A percentile compares a stretch with the other conserved stretches of the same genome.
Conservation (phyloP, 192 early-diverging fungal species). For the Coemansia sp. region DNA sequence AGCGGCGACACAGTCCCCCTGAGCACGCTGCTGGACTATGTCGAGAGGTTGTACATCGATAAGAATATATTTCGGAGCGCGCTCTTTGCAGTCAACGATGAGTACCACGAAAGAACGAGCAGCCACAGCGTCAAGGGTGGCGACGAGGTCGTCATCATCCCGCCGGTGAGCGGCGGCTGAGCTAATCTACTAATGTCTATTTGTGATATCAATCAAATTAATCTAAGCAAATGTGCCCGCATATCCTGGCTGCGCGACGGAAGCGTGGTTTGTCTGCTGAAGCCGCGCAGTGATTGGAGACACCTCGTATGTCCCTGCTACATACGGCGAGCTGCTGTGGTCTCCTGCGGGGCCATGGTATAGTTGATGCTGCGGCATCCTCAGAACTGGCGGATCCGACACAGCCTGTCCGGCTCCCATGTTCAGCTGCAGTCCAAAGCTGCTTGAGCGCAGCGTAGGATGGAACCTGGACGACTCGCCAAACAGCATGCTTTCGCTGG, state of each 20-base stretch:
- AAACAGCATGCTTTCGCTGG: not conserved
- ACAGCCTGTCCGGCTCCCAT: not conserved
- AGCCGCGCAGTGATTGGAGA: not conserved
- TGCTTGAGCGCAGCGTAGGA: constrained; percentile 16
- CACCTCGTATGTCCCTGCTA: not conserved
- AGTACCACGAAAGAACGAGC: constrained; percentile 11
- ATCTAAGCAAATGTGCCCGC: not conserved
- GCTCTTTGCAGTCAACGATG: constrained; percentile 32
- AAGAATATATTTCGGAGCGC: not conserved
- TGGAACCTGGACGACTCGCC: not conserved
- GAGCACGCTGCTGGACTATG: not conserved
- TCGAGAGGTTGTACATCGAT: constrained; percentile 6
- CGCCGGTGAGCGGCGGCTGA: constrained; percentile 48
- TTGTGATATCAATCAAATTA: not conserved
- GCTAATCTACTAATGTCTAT: not conserved
- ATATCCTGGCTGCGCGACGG: not conserved
- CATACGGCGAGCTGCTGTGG: not conserved
- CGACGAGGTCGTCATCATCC: constrained; percentile 40
- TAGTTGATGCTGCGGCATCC: not conserved
- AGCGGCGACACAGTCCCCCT: not conserved
- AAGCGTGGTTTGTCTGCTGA: not conserved
- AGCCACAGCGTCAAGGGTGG: constrained; percentile 5
- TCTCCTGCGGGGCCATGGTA: no score
- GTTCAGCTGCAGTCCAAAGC: not conserved
- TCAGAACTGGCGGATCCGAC: not conserved